A percentile compares a stretch with the other conserved stretches of the same genome.
Conservation (phyloP, 1,284 basidiomycete species). For the Boletellus deceptivus region DNA sequence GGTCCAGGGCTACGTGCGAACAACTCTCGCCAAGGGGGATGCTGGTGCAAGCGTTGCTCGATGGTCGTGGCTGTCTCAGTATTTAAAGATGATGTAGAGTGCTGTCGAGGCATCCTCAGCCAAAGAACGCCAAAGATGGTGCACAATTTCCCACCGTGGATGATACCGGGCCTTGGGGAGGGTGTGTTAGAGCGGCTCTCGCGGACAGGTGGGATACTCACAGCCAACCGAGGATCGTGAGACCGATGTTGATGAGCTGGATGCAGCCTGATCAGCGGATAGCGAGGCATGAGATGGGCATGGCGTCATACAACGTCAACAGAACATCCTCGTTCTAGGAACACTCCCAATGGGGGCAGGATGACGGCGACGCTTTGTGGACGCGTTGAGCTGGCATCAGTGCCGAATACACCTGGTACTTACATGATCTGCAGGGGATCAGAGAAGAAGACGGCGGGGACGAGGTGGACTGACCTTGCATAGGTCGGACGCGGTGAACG, state of each 20-base stretch:
- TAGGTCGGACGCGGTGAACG: conserved; percentile 70
- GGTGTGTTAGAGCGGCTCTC: conserved; percentile 7
- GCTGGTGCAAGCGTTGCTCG: background rate
- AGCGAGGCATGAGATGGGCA: background rate
- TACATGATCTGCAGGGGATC: conserved; percentile 34
- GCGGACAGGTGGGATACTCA: conserved; percentile 33
- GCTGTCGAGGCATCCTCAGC: conserved; percentile 38
- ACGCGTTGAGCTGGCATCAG: background rate
- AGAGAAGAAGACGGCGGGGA: background rate
- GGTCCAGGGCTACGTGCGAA: background rate
- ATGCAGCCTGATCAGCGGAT: background rate
- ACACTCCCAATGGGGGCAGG: conserved; percentile 76
- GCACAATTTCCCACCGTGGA: conserved; percentile 52
- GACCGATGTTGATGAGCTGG: conserved; percentile 66
- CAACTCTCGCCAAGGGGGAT: background rate
- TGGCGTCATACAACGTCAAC: conserved; percentile 56
- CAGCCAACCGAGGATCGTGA: conserved; percentile 74
- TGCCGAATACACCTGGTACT: conserved; percentile 9
- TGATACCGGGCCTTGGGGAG: conserved; percentile 61
- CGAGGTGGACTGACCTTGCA: conserved; percentile 55
- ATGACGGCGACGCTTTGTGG: conserved; percentile 59
- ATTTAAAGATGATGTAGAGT: conserved; percentile 72
- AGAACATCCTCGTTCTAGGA: conserved; percentile 73
- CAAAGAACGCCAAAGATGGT: background rate
- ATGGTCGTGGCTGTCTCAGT: conserved; percentile 28